Evolutionary conservation across 352 stramenopile genomes (phyloP).

Genomic region (Phytophthora pini): DNA sequence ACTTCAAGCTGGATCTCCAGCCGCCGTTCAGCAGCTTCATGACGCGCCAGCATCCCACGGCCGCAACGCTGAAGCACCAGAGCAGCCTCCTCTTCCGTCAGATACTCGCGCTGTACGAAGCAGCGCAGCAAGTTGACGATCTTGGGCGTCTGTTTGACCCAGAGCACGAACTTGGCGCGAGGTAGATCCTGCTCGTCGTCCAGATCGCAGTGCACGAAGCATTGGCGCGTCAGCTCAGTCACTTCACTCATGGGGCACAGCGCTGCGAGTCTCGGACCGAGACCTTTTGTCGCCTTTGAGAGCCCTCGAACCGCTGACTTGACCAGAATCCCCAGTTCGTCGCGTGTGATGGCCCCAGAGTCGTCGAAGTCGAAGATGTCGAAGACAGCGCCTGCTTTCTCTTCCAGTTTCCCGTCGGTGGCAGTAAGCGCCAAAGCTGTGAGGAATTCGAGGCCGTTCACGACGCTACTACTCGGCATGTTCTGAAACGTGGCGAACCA

Average conservation of each 20-base stretch:
- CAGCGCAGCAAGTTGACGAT: conserved; percentile 74
- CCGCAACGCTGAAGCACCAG: conserved; percentile 59
- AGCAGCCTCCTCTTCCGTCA: conserved; percentile 62
- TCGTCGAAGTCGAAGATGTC: conserved; percentile 83
- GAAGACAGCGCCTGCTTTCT: conserved; percentile 71
- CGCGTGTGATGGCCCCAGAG: conserved; percentile 68
- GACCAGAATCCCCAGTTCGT: conserved; percentile 78
- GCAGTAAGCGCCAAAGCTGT: conserved; percentile 60
- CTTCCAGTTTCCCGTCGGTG: conserved; percentile 56
- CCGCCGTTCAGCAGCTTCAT: conserved; percentile 52
- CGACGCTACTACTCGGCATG: conserved; percentile 58
- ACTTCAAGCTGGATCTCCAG: conserved; percentile 63
- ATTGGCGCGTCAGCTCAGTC: conserved; percentile 61
- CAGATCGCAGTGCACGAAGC: conserved; percentile 69
- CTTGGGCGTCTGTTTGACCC: conserved; percentile 77
- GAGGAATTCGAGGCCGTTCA: conserved; percentile 78
- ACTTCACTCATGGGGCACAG: conserved; percentile 74
- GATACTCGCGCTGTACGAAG: conserved; percentile 72
- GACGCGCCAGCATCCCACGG: conserved; percentile 60
- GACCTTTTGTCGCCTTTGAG: conserved; percentile 68
- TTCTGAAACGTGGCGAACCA: conserved; percentile 82
- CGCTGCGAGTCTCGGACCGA: conserved; percentile 57
- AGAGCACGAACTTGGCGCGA: conserved; percentile 56
- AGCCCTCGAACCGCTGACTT: conserved; percentile 74
- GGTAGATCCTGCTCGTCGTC: conserved; percentile 73